Percentiles rank a stretch among this genome's conserved stretches.
These are phyloP conservation scores for Vigna hirtella DNA, from an alignment of 306 rosid species.

Conservation along the genomic window DNA sequence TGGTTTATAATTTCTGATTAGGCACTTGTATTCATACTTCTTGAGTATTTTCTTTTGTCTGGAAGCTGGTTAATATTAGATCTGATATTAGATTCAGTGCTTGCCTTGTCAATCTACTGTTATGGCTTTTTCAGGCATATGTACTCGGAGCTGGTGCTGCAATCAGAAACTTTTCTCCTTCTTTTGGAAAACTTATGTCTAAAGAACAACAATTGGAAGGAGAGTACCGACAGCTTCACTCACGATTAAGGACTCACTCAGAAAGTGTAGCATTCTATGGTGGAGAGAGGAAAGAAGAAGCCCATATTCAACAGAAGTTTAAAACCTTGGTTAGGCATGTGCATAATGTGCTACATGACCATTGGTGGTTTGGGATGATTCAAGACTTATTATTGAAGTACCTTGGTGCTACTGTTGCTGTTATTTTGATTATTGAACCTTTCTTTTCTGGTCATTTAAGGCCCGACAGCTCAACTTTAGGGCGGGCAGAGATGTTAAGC, in stretches of 20 bases:
- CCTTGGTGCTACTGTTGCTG: slow-evolving; percentile 99
- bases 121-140: slow-evolving; percentile 74
- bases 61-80: slow-evolving; percentile 30
- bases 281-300: slow-evolving; percentile 91
- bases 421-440: slow-evolving; percentile 93
- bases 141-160: slow-evolving; percentile 86
- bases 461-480: slow-evolving; percentile 97
- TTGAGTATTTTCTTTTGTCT: slow-evolving; percentile 37
- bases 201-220: slow-evolving; percentile 96
- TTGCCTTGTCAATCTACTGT: slow-evolving; percentile 46
- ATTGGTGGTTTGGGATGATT: slow-evolving; percentile 99
- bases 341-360: slow-evolving; percentile 79
- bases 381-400: slow-evolving; percentile 94
- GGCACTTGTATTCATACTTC: slow-evolving; percentile 27
- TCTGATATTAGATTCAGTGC: slow-evolving; percentile 35
- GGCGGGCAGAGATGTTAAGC: slow-evolving; percentile 99
- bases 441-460: slow-evolving; percentile 91
- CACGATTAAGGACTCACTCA: slow-evolving; percentile 94
- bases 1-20: slow-evolving; percentile 28
- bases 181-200: slow-evolving; percentile 95
- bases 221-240: slow-evolving; percentile 94
- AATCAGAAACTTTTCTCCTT: slow-evolving; percentile 89
- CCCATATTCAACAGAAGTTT: slow-evolving; percentile 88
- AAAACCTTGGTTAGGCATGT: slow-evolving; percentile 67
- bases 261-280: slow-evolving; percentile 98